These are phyloP conservation scores for Penicillium sp. DNA, from an alignment of 2,329 filamentous ascomycete genomes.

Conservation along the genomic window DNA sequence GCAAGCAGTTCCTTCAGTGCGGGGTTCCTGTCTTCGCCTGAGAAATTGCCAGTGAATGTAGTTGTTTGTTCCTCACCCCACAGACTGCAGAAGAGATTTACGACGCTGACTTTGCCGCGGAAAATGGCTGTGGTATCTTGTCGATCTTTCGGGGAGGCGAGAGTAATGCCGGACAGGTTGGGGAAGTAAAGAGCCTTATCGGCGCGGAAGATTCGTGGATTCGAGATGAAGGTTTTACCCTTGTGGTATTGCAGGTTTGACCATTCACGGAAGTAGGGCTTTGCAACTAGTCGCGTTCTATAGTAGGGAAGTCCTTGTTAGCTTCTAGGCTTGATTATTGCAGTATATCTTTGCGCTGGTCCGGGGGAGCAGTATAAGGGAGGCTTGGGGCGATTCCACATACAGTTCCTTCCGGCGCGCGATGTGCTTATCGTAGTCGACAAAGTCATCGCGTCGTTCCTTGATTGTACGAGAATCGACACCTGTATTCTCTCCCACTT, in stretches of 20 bases:
- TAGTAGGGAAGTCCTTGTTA: conserved; percentile 3
- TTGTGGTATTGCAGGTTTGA: conserved; percentile 76
- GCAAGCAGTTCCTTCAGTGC: conserved; percentile 65
- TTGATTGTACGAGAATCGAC: conserved; percentile 66
- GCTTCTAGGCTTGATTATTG: not conserved
- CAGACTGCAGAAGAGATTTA: conserved; percentile 75
- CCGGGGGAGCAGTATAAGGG: not conserved
- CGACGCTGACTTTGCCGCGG: conserved; percentile 70
- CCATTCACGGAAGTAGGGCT: conserved; percentile 97
- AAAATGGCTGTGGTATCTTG: conserved; percentile 75
- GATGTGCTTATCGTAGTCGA: conserved; percentile 82
- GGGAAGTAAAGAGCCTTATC: conserved; percentile 89
- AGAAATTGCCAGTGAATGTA: conserved; percentile 72
- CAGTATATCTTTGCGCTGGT: not conserved
- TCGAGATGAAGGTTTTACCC: conserved; percentile 89
- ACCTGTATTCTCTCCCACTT: conserved; percentile 78
- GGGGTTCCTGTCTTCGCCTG: conserved; percentile 65
- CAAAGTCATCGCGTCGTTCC: conserved; percentile 75
- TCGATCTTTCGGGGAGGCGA: conserved; percentile 58
- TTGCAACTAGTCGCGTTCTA: conserved; percentile 72
- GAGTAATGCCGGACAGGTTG: conserved; percentile 79
- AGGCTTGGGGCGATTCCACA: conserved; percentile 3
- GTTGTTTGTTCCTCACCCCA: conserved; percentile 84
- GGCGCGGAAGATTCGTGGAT: conserved; percentile 77
- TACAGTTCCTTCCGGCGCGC: conserved; percentile 74